Conservation (phyloP, 176 grass and related monocot genomes). For the Oryza rufipogon region DNA sequence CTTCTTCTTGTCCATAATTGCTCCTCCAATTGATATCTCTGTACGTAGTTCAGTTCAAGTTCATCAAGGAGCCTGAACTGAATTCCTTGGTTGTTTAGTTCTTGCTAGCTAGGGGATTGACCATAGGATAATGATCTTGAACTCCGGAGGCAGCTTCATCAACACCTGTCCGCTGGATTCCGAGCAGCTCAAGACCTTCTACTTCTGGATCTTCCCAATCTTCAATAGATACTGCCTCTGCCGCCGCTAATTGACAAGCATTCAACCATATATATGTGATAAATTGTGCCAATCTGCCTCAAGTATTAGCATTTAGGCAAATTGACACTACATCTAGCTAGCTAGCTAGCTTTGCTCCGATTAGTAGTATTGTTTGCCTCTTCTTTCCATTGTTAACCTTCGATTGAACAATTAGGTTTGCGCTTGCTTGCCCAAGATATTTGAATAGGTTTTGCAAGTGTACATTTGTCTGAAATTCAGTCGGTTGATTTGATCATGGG, state of each 20-base stretch:
- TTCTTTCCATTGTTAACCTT: background rate
- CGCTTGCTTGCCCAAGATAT: slow-evolving; percentile 37
- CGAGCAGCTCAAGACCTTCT: slow-evolving; percentile 64
- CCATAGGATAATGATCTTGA: slow-evolving; percentile 67
- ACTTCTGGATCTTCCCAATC: slow-evolving; percentile 95
- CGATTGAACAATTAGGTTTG: background rate
- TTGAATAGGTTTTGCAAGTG: slow-evolving; percentile 42
- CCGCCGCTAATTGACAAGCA: background rate
- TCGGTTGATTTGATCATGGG: slow-evolving; percentile 37
- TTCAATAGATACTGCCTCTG: slow-evolving; percentile 50
- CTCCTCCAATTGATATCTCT: background rate
- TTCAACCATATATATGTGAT: background rate
- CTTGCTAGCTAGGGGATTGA: background rate
- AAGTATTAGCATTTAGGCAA: slow-evolving; percentile 45
- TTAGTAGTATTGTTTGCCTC: background rate
- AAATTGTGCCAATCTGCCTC: slow-evolving; percentile 26
- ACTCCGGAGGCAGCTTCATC: slow-evolving; percentile 30
- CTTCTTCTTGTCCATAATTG: too few relatives aligned
- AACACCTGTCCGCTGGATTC: slow-evolving; percentile 45
- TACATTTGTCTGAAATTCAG: background rate
- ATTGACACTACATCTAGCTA: background rate
- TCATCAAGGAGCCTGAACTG: too few relatives aligned
- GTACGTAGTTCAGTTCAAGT: too few relatives aligned
- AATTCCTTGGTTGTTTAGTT: background rate
- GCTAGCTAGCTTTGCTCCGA: background rate